These are phyloP conservation scores for Alternaria sp. DNA, from an alignment of 2,329 filamentous ascomycete genomes.

Conservation along the genomic window DNA sequence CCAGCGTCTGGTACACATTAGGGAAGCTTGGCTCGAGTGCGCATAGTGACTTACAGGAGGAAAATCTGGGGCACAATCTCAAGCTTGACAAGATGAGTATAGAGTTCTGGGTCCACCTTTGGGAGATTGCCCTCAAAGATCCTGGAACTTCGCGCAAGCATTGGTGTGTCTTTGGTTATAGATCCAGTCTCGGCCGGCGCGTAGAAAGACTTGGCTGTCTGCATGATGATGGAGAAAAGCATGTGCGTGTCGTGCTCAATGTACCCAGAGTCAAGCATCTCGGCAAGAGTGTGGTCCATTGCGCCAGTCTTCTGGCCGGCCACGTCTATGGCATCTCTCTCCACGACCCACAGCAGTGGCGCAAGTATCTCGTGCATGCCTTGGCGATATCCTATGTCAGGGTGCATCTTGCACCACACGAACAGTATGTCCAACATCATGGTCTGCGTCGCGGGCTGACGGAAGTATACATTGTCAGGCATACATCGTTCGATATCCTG, in stretches of 20 bases:
- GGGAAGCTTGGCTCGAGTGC: not conserved
- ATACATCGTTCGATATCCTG: constrained; percentile 92
- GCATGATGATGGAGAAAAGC: constrained; percentile 87
- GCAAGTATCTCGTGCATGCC: constrained; percentile 98
- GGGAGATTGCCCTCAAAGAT: constrained; percentile 85
- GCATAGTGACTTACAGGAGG: constrained; percentile 69
- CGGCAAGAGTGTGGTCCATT: constrained; percentile 35
- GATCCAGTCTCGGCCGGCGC: constrained; percentile 62
- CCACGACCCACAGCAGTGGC: constrained; percentile 83
- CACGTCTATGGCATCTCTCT: constrained; percentile 76
- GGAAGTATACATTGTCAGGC: constrained; percentile 90
- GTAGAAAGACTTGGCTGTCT: constrained; percentile 84
- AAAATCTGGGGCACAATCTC: constrained; percentile 97
- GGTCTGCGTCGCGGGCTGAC: constrained; percentile 75
- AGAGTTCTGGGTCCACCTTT: constrained; percentile 81
- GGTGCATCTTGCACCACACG: constrained; percentile 92
- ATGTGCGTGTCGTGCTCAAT: constrained; percentile 92
- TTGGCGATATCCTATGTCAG: constrained; percentile 88
- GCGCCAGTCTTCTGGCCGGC: constrained; percentile 29
- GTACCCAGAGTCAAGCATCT: constrained; percentile 72
- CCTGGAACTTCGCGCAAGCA: constrained; percentile 82
- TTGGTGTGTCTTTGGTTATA: constrained; percentile 63
- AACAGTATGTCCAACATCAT: constrained; percentile 90
- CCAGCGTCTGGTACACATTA: constrained; percentile 72
- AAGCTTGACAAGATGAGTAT: constrained; percentile 77